Base-by-base conservation (phyloP, 2,329 filamentous ascomycete genomes). In the Cladosporium cucumerinum region DNA sequence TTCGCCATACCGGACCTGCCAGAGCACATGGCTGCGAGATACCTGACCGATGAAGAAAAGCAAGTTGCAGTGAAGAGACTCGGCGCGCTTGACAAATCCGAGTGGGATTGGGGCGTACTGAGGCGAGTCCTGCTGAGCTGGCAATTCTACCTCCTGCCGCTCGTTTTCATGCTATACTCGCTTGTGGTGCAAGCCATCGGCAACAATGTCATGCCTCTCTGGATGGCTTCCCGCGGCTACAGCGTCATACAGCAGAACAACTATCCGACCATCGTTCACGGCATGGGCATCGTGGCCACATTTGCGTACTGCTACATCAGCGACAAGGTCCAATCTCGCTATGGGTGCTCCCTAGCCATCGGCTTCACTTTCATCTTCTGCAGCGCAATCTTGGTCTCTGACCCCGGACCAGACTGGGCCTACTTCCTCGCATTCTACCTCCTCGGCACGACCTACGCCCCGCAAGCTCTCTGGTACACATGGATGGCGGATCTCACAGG, bases 91-190 rank as follows among this genome's bases (percentile, higher is more conserved):
- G 72, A 72, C 21, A 68, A 67, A 16, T 66, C 61, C 14, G 49
- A 65, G 3, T 70, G 69, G 69, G 66, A 70, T 55, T 59, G 66
- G 58, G 74, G 72, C 0, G 76, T 78, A 0, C 72, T 77, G 64
- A 72, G 68, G 36, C 73, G 76, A 7, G 75, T 78, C 5, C 65
- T 78, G 1, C 68, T 79, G 6, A 80, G 78, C 68, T 82, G 80
- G 80, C 80, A 82, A 57, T 81, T 81, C 64, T 82, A 78, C 69
- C 72, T 81, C 1, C 71, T 82, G 1, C 80, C 80, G 0, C 74
- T 77, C 1, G 77, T 81, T 6, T 81, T 82, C 69, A 81, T 82
- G 80, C 72, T 81, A 1, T 81, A 81, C 68, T 81, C 79, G 0
- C 76, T 82, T 2, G 78, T 77, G 23, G 77, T 81, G 0, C 79